Conservation (phyloP, 345 rosid genomes). For the Nasturtium officinale region DNA sequence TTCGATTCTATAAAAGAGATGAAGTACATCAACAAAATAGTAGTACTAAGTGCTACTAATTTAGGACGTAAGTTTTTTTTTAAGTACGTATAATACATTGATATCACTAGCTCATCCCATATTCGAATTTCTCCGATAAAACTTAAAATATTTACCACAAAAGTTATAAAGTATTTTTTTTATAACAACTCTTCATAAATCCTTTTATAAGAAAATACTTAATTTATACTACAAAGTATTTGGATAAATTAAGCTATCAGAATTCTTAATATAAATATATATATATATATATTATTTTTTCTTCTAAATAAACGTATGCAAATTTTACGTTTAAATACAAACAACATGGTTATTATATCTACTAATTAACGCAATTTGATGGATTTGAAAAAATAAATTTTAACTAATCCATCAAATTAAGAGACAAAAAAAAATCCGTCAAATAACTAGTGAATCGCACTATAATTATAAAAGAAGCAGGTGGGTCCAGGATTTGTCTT, state of each 20-base stretch:
- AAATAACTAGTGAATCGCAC: conserved; percentile 38
- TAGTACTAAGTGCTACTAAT: neutral
- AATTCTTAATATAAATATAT: neutral
- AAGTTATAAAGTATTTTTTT: neutral
- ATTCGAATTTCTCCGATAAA: neutral
- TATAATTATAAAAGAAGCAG: conserved; percentile 22
- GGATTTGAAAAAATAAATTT: neutral
- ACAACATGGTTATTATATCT: conserved; percentile 23
- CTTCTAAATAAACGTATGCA: neutral
- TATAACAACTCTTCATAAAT: neutral
- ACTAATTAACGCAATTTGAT: conserved; percentile 20
- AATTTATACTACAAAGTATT: neutral
- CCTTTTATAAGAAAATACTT: no score
- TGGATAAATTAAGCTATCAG: neutral
- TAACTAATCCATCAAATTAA: conserved; percentile 23
- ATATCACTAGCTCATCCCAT: neutral
- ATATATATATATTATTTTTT: no score
- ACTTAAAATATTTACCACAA: neutral
- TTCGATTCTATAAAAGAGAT: neutral
- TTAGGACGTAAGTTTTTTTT: neutral
- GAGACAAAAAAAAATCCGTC: neutral
- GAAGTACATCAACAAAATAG: neutral
- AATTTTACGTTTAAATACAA: neutral
- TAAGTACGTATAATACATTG: neutral
- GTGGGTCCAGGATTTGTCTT: conserved; percentile 26